Conservation (phyloP, 805 yeast species). For the Kodamaea hsintzibuensis region DNA sequence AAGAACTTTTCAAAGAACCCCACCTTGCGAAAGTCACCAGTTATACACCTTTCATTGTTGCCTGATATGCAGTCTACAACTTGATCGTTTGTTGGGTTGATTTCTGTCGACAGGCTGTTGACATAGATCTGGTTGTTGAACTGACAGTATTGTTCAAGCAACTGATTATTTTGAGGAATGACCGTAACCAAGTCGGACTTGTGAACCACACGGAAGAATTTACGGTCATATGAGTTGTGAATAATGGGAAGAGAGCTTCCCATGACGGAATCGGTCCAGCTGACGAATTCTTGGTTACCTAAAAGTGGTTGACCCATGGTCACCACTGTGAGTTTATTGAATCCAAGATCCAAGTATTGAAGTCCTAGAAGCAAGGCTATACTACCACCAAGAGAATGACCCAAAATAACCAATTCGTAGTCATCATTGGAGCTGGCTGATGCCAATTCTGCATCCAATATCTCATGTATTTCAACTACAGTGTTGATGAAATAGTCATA, state of each 20-base stretch:
- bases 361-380: conserved; percentile 38
- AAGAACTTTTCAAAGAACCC: conserved; percentile 10
- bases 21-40: conserved; percentile 24
- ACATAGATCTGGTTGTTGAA: conserved; percentile 40
- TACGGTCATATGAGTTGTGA: conserved; percentile 21
- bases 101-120: conserved; percentile 21
- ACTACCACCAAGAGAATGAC: conserved; percentile 43
- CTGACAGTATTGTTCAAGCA: conserved; percentile 27
- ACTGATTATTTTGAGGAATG: conserved; percentile 24
- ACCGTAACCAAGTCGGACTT: conserved; percentile 29
- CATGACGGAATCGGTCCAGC: conserved; percentile 36
- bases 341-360: conserved; percentile 37
- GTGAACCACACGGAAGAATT: conserved; percentile 26
- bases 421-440: conserved; percentile 14
- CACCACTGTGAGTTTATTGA: conserved; percentile 29
- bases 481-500: conserved; percentile 31
- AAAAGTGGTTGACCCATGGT: conserved; percentile 48
- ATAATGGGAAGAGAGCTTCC: conserved; percentile 25
- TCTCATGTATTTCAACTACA: conserved; percentile 23
- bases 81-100: conserved; percentile 24
- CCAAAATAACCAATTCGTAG: conserved; percentile 21
- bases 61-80: conserved; percentile 33
- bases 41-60: conserved; percentile 24
- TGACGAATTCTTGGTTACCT: conserved; percentile 39
- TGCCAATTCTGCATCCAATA: conserved; percentile 20